phyloP scores from a whole-genome alignment of 202 grass and related monocot species.

The Setaria italica region DNA sequence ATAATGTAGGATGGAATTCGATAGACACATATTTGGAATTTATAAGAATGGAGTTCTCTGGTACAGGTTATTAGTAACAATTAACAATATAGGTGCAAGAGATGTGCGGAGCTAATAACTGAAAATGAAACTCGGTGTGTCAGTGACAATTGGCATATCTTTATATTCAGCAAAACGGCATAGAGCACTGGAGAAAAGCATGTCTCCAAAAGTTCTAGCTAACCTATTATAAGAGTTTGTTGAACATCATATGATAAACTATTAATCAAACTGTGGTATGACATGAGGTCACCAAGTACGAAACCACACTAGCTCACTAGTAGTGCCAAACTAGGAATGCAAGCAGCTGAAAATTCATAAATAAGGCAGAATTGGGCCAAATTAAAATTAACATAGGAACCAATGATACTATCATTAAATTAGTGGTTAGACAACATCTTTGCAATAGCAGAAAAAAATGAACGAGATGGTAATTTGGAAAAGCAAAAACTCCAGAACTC shows the following conservation, averaged over 20 bases:
- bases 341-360: neutral
- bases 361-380: constrained; percentile 1
- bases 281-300: neutral
- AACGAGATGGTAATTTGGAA: constrained; percentile 7
- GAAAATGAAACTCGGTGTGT: neutral
- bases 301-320: neutral
- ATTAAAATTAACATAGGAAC: constrained; percentile 23
- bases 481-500: neutral
- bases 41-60: neutral
- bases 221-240: constrained; percentile 2
- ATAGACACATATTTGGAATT: constrained; percentile 2
- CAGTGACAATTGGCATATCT: neutral
- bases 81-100: neutral
- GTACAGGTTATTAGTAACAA: constrained; percentile 2
- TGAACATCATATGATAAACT: neutral
- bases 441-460: neutral
- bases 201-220: neutral
- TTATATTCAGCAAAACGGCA: constrained; percentile 5
- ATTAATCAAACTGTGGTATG: constrained; percentile 7
- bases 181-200: neutral
- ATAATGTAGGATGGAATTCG: neutral
- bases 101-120: neutral
- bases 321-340: constrained; percentile 33
- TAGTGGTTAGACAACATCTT: constrained; percentile 12
- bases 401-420: constrained; percentile 24